These are phyloP conservation scores for Paramicrosporidium saccamoebae DNA, from an alignment of 371 early-diverging fungal genomes.

Conservation along the genomic window DNA sequence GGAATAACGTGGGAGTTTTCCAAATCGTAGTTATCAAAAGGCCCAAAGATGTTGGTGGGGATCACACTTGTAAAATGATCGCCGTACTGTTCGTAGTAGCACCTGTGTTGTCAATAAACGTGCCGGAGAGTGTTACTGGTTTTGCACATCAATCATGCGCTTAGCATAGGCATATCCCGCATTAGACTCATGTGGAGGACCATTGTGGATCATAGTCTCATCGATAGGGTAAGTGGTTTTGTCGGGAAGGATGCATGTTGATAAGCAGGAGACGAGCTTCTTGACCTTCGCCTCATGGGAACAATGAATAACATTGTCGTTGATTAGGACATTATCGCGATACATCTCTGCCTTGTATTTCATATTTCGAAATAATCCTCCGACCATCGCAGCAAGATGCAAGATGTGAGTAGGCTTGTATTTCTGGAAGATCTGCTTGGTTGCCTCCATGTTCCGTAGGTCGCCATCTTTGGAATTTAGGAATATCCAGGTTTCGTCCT, in stretches of 20 bases:
- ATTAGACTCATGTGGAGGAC: conserved; percentile 52
- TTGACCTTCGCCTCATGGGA: conserved; percentile 24
- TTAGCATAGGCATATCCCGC: conserved; percentile 62
- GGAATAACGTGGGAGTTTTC: conserved; percentile 58
- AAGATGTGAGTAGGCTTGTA: conserved; percentile 44
- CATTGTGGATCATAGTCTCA: conserved; percentile 55
- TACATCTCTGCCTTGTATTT: conserved; percentile 38
- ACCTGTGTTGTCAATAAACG: too few relatives aligned
- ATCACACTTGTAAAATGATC: conserved; percentile 45
- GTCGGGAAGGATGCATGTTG: conserved; percentile 60
- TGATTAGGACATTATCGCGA: conserved; percentile 40
- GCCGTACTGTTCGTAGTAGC: conserved; percentile 44
- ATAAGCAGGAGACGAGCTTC: conserved; percentile 54
- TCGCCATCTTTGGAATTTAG: conserved; percentile 42
- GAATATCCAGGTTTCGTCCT: conserved; percentile 38
- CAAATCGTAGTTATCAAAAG: conserved; percentile 41
- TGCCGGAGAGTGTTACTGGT: conserved; percentile 27
- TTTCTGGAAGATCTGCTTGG: conserved; percentile 29
- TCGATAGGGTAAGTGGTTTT: conserved; percentile 54
- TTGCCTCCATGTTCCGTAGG: conserved; percentile 21
- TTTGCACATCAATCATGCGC: conserved; percentile 54
- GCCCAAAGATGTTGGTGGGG: conserved; percentile 59
- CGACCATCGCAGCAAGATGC: conserved; percentile 54
- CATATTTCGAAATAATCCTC: conserved; percentile 60
- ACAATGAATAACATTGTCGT: conserved; percentile 33